Evolutionary conservation across 2,329 filamentous ascomycete genomes (phyloP).

Genomic region (Clonostachys rhizophaga): DNA sequence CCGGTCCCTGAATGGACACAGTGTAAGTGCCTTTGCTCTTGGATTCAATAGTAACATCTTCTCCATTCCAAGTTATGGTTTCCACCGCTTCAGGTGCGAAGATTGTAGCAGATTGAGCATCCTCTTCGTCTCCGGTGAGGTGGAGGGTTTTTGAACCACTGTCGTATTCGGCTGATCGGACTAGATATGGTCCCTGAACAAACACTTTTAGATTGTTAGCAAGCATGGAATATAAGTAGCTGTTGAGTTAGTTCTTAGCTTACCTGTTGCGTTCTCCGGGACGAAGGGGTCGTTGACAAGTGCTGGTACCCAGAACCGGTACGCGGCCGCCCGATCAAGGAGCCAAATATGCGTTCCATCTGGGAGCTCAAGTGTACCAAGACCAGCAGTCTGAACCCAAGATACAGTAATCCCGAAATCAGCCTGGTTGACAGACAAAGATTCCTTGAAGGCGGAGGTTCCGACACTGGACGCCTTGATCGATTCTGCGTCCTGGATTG

Average conservation of each 20-base stretch:
- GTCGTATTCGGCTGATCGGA: constrained; percentile 34
- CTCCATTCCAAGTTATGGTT: constrained; percentile 46
- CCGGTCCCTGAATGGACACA: constrained; percentile 15
- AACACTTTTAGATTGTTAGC: constrained; percentile 26
- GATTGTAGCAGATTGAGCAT: constrained; percentile 33
- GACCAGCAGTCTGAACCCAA: constrained; percentile 43
- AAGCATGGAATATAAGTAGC: not conserved
- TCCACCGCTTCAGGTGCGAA: constrained; percentile 39
- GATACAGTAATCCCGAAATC: constrained; percentile 32
- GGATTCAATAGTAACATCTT: constrained; percentile 19
- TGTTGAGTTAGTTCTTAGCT: not conserved
- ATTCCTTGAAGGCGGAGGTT: constrained; percentile 14
- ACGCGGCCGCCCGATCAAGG: constrained; percentile 48
- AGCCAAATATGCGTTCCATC: constrained; percentile 44
- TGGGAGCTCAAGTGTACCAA: constrained; percentile 37
- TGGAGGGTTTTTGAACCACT: constrained; percentile 25
- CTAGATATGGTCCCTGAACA: constrained; percentile 46
- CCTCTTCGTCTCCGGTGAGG: constrained; percentile 38
- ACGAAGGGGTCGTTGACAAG: constrained; percentile 40
- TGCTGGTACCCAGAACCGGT: constrained; percentile 50
- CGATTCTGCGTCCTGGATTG: constrained; percentile 24
- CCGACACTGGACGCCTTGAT: constrained; percentile 14
- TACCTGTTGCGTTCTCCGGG: constrained; percentile 37
- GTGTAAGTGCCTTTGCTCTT: constrained; percentile 17
- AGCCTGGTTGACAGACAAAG: constrained; percentile 32